These are phyloP conservation scores for Colletotrichum viniferum DNA, from an alignment of 2,329 filamentous ascomycete species.

Conservation along the genomic window DNA sequence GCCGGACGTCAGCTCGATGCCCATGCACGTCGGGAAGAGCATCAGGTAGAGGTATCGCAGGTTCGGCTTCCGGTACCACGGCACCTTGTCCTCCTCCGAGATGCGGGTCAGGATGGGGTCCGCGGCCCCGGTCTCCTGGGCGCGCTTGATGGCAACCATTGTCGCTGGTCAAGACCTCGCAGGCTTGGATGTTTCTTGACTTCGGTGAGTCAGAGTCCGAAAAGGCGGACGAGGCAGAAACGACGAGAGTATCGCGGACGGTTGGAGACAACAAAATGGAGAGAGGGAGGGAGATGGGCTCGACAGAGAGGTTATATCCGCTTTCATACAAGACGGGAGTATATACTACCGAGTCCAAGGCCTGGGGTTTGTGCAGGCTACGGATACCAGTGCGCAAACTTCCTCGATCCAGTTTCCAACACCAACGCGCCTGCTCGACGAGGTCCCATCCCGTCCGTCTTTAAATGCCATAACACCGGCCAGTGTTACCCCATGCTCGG, in stretches of 20 bases:
- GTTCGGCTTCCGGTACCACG: conserved; percentile 65
- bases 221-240: neutral
- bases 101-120: conserved; percentile 36
- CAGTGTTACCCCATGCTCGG: neutral
- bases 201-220: neutral
- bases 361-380: neutral
- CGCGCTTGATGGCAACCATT: conserved; percentile 18
- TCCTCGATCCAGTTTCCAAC: neutral
- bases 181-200: neutral
- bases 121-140: conserved; percentile 20
- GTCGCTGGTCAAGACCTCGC: neutral
- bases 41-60: conserved; percentile 60
- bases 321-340: neutral
- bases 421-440: neutral
- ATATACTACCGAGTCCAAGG: neutral
- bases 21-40: conserved; percentile 65
- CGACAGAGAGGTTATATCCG: neutral
- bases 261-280: neutral
- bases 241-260: neutral
- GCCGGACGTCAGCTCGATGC: conserved; percentile 58
- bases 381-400: neutral
- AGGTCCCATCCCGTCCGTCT: neutral
- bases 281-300: neutral
- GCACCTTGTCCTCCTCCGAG: conserved; percentile 40
- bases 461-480: neutral